Conservation (phyloP, 2,329 filamentous ascomycete genomes). For the Clonostachys chloroleuca region DNA sequence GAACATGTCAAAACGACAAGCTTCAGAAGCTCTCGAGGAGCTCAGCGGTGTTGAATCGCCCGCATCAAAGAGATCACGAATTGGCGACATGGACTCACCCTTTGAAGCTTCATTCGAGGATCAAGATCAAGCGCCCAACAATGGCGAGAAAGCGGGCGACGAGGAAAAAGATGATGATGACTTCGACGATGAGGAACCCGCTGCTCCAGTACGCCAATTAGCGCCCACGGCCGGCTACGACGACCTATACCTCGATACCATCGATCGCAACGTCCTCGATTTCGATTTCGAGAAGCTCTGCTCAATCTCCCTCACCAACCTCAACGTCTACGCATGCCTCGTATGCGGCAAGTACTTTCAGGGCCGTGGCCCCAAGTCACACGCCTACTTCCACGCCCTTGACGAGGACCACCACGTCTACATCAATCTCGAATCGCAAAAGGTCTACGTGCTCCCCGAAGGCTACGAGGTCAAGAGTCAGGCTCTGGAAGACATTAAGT, state of each 20-base stretch:
- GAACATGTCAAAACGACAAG: conserved; percentile 50
- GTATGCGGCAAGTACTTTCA: conserved; percentile 98
- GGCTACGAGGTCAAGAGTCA: conserved; percentile 95
- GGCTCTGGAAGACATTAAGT: conserved; percentile 96
- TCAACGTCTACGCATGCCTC: conserved; percentile 97
- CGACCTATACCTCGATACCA: conserved; percentile 96
- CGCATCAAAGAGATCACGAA: conserved; percentile 52
- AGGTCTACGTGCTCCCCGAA: conserved; percentile 88
- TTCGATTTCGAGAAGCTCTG: conserved; percentile 99
- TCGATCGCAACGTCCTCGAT: conserved; percentile 87
- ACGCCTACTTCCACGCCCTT: conserved; percentile 96
- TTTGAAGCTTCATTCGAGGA: conserved; percentile 25
- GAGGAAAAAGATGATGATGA: conserved; percentile 29
- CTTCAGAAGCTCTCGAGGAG: conserved; percentile 56
- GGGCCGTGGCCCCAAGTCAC: conserved; percentile 86
- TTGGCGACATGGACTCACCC: conserved; percentile 38
- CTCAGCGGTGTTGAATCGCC: conserved; percentile 49
- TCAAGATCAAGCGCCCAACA: conserved; percentile 20
- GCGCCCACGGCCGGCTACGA: conserved; percentile 85
- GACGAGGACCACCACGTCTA: conserved; percentile 96
- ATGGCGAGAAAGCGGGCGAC: conserved; percentile 16
- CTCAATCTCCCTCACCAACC: conserved; percentile 92
- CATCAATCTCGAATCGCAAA: conserved; percentile 94
- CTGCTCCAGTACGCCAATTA: conserved; percentile 57
- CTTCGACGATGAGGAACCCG: conserved; percentile 38